Conservation (phyloP, 1,139 yeast genomes). For the Insectozyma bohioensis region DNA sequence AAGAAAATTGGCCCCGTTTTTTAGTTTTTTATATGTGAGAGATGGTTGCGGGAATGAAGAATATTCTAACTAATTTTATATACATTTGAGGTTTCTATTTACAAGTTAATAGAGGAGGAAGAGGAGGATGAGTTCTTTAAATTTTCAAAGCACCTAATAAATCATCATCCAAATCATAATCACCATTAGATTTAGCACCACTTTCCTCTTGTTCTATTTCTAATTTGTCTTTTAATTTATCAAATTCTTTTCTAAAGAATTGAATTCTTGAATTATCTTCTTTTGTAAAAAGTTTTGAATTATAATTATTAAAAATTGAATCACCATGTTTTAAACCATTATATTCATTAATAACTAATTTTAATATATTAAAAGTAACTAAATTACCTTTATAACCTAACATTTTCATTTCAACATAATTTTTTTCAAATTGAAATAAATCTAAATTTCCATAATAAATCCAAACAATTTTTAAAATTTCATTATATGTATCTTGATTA, state of each 20-base stretch:
- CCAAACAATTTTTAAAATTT: constrained; percentile 39
- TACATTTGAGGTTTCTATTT: too few species aligned
- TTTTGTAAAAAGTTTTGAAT: constrained; percentile 33
- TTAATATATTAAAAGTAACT: constrained; percentile 36
- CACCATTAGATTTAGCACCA: neutral
- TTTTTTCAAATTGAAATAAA: constrained; percentile 35
- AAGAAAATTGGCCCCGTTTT: too few species aligned
- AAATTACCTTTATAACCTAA: constrained; percentile 43
- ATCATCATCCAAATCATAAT: neutral
- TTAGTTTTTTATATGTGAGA: too few species aligned
- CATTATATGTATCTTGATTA: constrained; percentile 45
- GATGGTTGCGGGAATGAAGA: too few species aligned
- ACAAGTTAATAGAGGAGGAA: too few species aligned
- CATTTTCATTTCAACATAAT: constrained; percentile 39
- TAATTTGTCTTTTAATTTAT: constrained; percentile 10
- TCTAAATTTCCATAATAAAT: constrained; percentile 38
- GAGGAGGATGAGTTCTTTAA: neutral
- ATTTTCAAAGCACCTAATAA: neutral
- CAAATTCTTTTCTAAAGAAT: constrained; percentile 24
- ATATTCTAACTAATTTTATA: too few species aligned
- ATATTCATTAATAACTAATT: constrained; percentile 38
- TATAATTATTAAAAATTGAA: constrained; percentile 14
- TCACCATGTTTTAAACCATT: constrained; percentile 25
- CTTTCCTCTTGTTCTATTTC: too few species aligned
- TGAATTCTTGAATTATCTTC: constrained; percentile 35